phyloP scores from a whole-genome alignment of 176 grass and related monocot species.

The Cocos nucifera region DNA sequence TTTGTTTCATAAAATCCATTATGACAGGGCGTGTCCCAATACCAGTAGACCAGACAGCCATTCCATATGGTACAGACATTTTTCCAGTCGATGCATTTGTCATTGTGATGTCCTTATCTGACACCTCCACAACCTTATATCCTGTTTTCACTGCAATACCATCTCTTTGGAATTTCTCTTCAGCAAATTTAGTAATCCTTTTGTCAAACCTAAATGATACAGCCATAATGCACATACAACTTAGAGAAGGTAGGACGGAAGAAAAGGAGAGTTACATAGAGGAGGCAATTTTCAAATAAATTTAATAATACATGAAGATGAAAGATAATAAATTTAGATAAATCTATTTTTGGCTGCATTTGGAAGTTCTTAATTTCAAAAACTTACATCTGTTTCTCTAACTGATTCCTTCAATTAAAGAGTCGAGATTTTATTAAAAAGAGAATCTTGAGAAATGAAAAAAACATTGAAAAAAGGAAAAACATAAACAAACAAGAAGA shows the following conservation, averaged over 20 bases:
- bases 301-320: not conserved
- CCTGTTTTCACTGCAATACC: constrained; percentile 78
- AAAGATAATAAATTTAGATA: too few species aligned
- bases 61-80: constrained; percentile 70
- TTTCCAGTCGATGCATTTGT: constrained; percentile 42
- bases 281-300: not conserved
- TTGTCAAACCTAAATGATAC: constrained; percentile 61
- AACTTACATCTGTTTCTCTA: too few species aligned
- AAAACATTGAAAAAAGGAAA: too few species aligned
- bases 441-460: too few species aligned
- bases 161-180: constrained; percentile 76
- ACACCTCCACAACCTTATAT: constrained; percentile 66
- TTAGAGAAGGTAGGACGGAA: not conserved
- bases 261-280: not conserved
- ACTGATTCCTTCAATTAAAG: too few species aligned
- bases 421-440: too few species aligned
- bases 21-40: constrained; percentile 64
- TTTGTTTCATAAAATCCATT: constrained; percentile 75
- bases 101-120: constrained; percentile 64
- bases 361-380: too few species aligned
- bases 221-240: constrained; percentile 7
- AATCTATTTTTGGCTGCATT: too few species aligned
- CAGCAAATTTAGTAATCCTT: constrained; percentile 74
- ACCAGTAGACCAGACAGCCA: constrained; percentile 91
- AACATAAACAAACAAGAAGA: too few species aligned